A percentile compares a stretch with the other conserved stretches of the same genome.
Evolutionary conservation across 106 monocot genomes (phyloP).

Genomic region (Narthecium ossifragum): DNA sequence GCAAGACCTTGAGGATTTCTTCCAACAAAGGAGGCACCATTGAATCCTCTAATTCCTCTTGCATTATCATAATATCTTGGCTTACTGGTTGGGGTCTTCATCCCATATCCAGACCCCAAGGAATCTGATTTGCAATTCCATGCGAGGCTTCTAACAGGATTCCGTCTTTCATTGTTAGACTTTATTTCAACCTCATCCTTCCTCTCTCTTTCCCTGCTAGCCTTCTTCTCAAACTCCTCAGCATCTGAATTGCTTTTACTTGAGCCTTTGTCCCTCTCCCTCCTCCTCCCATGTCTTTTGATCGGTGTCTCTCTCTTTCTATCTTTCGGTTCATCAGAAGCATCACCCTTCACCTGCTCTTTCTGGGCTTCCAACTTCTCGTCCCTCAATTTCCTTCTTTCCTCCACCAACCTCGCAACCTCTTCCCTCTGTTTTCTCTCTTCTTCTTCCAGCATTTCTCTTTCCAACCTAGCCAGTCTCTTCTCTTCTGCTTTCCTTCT

Average conservation of each 20-base stretch:
- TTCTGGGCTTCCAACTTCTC: constrained; percentile 67
- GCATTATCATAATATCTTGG: constrained; percentile 64
- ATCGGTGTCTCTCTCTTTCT: constrained; percentile 42
- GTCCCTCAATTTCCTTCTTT: constrained; percentile 72
- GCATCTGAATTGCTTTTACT: constrained; percentile 81
- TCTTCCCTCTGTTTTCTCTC: constrained; percentile 96
- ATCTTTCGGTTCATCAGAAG: constrained; percentile 34
- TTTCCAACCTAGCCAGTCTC: constrained; percentile 78
- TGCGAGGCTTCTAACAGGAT: constrained; percentile 7
- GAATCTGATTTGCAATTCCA: constrained; percentile 27
- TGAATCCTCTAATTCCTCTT: constrained; percentile 57
- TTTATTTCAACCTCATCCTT: constrained; percentile 55
- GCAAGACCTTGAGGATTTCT: constrained; percentile 38
- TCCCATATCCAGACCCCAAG: constrained; percentile 21
- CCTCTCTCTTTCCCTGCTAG: constrained; percentile 47
- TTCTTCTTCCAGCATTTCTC: constrained; percentile 88
- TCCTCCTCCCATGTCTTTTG: constrained; percentile 58
- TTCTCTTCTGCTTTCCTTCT: constrained; percentile 94
- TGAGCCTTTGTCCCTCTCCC: constrained; percentile 57
- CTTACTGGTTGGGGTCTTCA: constrained; percentile 21
- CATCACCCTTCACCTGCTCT: constrained; percentile 18
- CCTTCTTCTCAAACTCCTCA: constrained; percentile 57
- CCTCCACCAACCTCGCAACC: constrained; percentile 83
- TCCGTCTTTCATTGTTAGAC: constrained; percentile 45
- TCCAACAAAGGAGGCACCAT: constrained; percentile 57